Conservation (phyloP, 1,139 yeast species). For the Saccharomyces hybrid region DNA sequence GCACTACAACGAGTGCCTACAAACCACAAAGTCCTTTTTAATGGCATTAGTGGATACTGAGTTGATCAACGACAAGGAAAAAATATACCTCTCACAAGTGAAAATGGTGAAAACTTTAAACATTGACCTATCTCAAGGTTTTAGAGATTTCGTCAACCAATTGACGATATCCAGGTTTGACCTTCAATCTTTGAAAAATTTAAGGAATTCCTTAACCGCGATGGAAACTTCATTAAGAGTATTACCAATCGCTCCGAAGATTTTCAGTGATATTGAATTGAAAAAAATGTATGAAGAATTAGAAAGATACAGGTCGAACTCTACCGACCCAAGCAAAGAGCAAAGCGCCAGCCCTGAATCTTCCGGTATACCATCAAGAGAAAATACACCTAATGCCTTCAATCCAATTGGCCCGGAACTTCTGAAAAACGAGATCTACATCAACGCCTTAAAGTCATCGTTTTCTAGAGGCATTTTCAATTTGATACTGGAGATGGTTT, state of each 20-base stretch:
- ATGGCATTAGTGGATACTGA: slow-evolving; percentile 20
- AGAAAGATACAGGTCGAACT: slow-evolving; percentile 3
- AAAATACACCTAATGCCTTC: slow-evolving; percentile 5
- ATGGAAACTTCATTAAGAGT: slow-evolving; percentile 37
- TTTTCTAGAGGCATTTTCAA: slow-evolving; percentile 29
- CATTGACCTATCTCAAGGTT: slow-evolving; percentile 35
- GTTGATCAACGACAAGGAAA: slow-evolving; percentile 12
- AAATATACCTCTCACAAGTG: slow-evolving; percentile 21
- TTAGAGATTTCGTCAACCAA: slow-evolving; percentile 40
- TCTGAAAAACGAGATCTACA: slow-evolving; percentile 15
- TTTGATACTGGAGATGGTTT: slow-evolving; percentile 31
- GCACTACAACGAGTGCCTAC: slow-evolving; percentile 20
- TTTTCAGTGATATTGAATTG: slow-evolving; percentile 19
- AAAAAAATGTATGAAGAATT: slow-evolving; percentile 14
- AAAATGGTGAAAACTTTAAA: slow-evolving; percentile 31
- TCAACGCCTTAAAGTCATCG: slow-evolving; percentile 29
- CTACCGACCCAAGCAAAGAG: slow-evolving; percentile 4
- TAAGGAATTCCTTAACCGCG: slow-evolving; percentile 38
- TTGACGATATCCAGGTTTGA: slow-evolving; percentile 34
- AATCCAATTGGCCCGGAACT: not conserved
- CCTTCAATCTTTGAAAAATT: slow-evolving; percentile 30
- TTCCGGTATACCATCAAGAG: slow-evolving; percentile 24
- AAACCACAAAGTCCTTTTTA: slow-evolving; percentile 24
- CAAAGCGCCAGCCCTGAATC: slow-evolving; percentile 16
- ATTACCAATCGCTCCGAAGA: slow-evolving; percentile 30